Evolutionary conservation across 192 early-diverging fungal genomes (phyloP), one percentile per base, ranked within the genome.

Genomic region (Diversispora epigaea): DNA sequence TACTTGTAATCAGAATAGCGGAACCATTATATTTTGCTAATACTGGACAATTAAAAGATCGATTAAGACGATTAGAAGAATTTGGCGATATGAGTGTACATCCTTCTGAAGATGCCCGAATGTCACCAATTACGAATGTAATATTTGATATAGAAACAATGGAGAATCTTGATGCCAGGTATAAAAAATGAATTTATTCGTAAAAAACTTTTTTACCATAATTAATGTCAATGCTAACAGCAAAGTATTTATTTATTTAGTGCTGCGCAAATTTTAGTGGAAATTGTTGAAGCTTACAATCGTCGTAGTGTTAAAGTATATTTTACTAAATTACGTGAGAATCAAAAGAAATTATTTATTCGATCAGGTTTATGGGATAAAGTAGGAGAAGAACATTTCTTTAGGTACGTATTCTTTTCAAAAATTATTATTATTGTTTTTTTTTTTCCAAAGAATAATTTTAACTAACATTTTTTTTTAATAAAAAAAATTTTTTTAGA

Each of bases 21-120:
- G 98, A 99, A 76, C 92, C 92, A 4, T 81, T 99, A 58, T 98
- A 94, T 80, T 99, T 99, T 87, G 96, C 96, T 57, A 99, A 99
- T 77, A 92, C 92, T 39, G 96, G 96, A 4, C 96, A 98, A 83
- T 84, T 99, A 56, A 95, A 95, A 80, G 98, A 98, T 67, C 85
- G 96, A 15, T 82, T 99, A 44, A 92, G 94, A 60, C 91, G 98
- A 39, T 82, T 98, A 41, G 98, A 99, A 76, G 84, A 93, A 76
- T 95, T 94, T 83, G 96, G 98, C 45, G 95, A 96, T 76, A 90
- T 98, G 85, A 88, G 89, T 12, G 92, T 95, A 32, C 98, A 99
- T 82, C 98, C 98, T 6, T 95, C 94, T 0, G 96, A 98, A 77
- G 89, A 89, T 15, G 93, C 97, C 12, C 88, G 90, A 43, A 87